Evolutionary conservation across 2,329 filamentous ascomycete genomes (phyloP), one percentile per base, ranked within the genome.

Genomic region (Alternaria arborescens): DNA sequence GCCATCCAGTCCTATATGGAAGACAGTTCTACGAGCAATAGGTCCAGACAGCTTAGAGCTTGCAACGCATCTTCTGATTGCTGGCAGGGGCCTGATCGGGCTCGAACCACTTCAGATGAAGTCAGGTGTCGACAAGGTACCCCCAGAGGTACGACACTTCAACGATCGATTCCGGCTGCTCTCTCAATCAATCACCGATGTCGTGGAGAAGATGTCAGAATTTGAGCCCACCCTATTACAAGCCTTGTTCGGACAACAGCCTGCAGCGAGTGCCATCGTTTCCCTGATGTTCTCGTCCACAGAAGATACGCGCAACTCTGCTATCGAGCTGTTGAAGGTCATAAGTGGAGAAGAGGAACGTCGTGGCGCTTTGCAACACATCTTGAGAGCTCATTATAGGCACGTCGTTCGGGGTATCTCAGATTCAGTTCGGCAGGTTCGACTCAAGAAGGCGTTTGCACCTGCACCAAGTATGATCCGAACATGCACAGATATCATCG

Each of bases 231-330:
- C 85, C 4, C 88, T 94, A 60, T 82, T 98, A 41, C 85, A 88
- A 58, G 82, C 85, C 24, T 80, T 98, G 11, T 92, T 92, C 70
- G 83, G 86, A 53, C 88, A 90, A 58, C 85, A 87, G 20, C 82
- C 88, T 42, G 89, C 89, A 7, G 90, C 92, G 61, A 88, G 89
- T 66, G 88, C 91, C 38, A 85, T 97, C 42, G 88, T 97, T 46
- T 89, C 90, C 5, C 86, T 92, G 18, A 87, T 97, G 7, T 88
- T 97, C 57, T 93, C 93, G 43, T 91, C 92, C 16, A 90, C 96
- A 67, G 83, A 91, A 57, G 86, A 89, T 59, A 89, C 95, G 34
- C 93, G 92, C 62, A 90, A 94, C 74, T 90, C 92, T 16, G 89
- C 91, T 1, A 86, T 94, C 7, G 91, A 93, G 67, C 82, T 98